phyloP scores from a whole-genome alignment of 495 filamentous ascomycete genomes.

The Neurospora sp. region DNA sequence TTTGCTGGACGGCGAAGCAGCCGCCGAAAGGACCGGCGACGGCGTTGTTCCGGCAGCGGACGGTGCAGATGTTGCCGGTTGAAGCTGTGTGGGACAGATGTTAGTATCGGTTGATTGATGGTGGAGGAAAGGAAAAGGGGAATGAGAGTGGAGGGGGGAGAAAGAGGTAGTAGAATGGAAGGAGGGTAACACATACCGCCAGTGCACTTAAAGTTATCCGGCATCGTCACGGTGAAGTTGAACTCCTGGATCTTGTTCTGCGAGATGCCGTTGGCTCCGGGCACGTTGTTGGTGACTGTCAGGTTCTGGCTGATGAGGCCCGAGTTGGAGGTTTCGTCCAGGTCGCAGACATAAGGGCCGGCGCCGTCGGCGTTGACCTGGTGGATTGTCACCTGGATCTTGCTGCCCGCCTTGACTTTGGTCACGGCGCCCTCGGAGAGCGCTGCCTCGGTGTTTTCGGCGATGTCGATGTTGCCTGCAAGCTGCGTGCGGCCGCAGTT shows the following conservation, averaged over 20 bases:
- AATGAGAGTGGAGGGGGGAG: neutral
- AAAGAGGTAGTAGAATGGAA: neutral
- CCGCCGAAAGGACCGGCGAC: constrained; percentile 47
- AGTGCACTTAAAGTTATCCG: constrained; percentile 26
- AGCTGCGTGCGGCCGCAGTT: constrained; percentile 41
- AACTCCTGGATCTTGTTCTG: constrained; percentile 36
- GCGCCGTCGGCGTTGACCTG: constrained; percentile 48
- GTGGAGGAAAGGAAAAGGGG: neutral
- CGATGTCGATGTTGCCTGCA: constrained; percentile 43
- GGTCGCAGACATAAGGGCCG: constrained; percentile 41
- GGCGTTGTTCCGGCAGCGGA: constrained; percentile 44
- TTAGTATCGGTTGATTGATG: neutral
- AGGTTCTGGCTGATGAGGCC: constrained; percentile 32
- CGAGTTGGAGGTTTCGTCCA: constrained; percentile 35
- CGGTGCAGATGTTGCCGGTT: constrained; percentile 43
- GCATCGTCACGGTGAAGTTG: constrained; percentile 36
- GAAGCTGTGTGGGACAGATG: constrained; percentile 19
- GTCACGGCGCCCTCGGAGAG: constrained; percentile 34
- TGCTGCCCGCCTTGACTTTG: constrained; percentile 27
- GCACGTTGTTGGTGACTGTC: constrained; percentile 33
- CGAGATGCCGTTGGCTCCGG: constrained; percentile 35
- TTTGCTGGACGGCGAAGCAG: constrained; percentile 38
- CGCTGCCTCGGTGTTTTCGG: constrained; percentile 41
- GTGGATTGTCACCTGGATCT: constrained; percentile 35
- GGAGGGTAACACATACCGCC: constrained; percentile 22